These are phyloP conservation scores for Tremellales sp. DNA, from an alignment of 1,284 basidiomycete species.

Conservation along the genomic window DNA sequence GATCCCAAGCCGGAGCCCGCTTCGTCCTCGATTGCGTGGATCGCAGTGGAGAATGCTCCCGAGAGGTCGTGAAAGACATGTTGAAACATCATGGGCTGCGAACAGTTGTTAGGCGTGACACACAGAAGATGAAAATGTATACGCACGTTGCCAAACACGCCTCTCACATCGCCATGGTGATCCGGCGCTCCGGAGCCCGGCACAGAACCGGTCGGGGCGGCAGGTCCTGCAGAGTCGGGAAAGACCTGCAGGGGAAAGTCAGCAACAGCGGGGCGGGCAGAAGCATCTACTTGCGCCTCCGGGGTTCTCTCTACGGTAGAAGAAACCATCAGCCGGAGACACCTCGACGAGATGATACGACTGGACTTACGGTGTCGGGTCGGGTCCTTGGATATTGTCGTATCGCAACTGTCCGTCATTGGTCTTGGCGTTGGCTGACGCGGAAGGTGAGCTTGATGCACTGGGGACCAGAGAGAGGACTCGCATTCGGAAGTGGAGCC, in stretches of 20 bases:
- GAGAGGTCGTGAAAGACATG: conserved; percentile 37
- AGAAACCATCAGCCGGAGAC: neutral
- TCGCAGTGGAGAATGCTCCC: conserved; percentile 30
- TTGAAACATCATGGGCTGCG: conserved; percentile 35
- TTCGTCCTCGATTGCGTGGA: conserved; percentile 38
- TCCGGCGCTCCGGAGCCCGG: conserved; percentile 35
- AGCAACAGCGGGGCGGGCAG: neutral
- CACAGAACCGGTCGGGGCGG: conserved; percentile 26
- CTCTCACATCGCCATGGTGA: conserved; percentile 28
- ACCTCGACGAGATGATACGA: neutral
- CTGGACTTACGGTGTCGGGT: conserved; percentile 35
- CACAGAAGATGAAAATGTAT: neutral
- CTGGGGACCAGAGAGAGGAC: neutral
- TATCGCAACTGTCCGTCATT: conserved; percentile 33
- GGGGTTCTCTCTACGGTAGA: conserved; percentile 26
- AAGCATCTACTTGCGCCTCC: conserved; percentile 26
- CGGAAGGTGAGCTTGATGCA: neutral
- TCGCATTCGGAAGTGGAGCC: conserved; percentile 25
- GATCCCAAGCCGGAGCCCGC: conserved; percentile 29
- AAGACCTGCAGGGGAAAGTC: conserved; percentile 19
- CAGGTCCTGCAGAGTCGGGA: conserved; percentile 21
- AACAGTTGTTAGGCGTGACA: neutral
- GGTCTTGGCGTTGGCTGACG: conserved; percentile 29
- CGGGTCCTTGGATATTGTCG: conserved; percentile 32
- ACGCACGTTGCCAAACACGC: conserved; percentile 38